Evolutionary conservation across 805 yeast species (phyloP).

Genomic region (Ogataea minuta): DNA sequence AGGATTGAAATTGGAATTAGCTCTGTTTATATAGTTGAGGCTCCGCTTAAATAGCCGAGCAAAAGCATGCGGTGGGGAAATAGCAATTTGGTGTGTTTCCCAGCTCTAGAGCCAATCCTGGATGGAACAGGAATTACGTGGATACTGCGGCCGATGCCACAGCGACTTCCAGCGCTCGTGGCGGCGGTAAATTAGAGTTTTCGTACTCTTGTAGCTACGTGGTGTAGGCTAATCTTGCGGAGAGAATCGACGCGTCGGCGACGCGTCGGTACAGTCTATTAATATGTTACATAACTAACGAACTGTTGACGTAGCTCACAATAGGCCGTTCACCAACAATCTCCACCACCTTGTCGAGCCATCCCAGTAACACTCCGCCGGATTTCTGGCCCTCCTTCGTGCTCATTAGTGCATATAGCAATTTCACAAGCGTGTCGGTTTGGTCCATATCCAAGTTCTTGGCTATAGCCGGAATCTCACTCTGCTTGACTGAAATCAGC

Average conservation of each 20-base stretch:
- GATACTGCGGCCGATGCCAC: too few species aligned
- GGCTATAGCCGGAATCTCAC: conserved; percentile 65
- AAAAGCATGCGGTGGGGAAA: conserved; percentile 2
- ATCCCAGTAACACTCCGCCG: conserved; percentile 80
- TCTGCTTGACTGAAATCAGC: conserved; percentile 61
- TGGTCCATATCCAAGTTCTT: conserved; percentile 58
- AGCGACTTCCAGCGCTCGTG: too few species aligned
- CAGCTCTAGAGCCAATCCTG: too few species aligned
- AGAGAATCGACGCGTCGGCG: conserved; percentile 8
- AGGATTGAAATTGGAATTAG: neutral
- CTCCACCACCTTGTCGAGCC: conserved; percentile 91
- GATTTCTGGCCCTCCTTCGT: conserved; percentile 74
- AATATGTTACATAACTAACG: conserved; percentile 10
- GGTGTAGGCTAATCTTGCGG: too few species aligned
- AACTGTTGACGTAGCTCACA: conserved; percentile 66
- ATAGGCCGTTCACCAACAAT: conserved; percentile 86
- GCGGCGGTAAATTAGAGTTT: too few species aligned
- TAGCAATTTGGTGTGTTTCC: too few species aligned
- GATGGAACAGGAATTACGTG: too few species aligned
- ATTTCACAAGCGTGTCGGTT: conserved; percentile 77
- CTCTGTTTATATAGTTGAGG: conserved; percentile 7
- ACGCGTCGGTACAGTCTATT: conserved; percentile 1
- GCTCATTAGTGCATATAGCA: conserved; percentile 82
- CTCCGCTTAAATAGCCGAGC: conserved; percentile 11
- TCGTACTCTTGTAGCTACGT: too few species aligned